Evolutionary conservation across 1,139 yeast species (phyloP), one percentile per base, ranked within the genome.

Genomic region (Kodamaea alishanica): DNA sequence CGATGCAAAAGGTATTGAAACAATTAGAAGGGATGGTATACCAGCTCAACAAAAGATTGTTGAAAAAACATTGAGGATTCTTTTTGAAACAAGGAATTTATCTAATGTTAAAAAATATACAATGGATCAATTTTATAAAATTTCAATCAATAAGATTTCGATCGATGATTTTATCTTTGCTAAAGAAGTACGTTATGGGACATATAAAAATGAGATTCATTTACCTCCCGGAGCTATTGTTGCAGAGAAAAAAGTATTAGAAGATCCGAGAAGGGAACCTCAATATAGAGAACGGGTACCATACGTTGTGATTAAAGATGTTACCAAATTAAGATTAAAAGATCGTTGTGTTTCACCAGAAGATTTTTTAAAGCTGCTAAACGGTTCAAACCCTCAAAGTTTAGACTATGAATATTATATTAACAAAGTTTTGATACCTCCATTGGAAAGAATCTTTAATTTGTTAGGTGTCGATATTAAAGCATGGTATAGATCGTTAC

Each of bases 1-100:
- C 58, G 97, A 92, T 64, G 97, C 98, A 2, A 92, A 92, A 52
- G 98, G 98, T 1, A 89, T 88, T 11, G 98, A 92, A 58, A 92
- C 97, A 0, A 85, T 92, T 0, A 61, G 98, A 44, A 67, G 98
- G 48, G 98, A 92, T 60, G 97, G 97, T 0, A 84, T 90, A 11
- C 95, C 95, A 0, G 96, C 96, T 0, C 95, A 86, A 49, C 95
- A 79, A 60, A 84, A 84, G 51, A 80, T 92, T 30, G 81, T 87
- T 23, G 95, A 87, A 46, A 77, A 77, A 44, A 65, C 85, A 0
- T 61, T 92, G 7, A 66, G 84, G 30, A 68, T 80, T 1, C 61
- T 92, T 5, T 92, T 92, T 56, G 84, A 83, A 20, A 78, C 90
- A 0, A 66, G 72, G 30, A 89, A 92, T 54, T 56, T 92, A 10